These are phyloP conservation scores for Rosa rugosa DNA, from an alignment of 306 rosid genomes.

Conservation along the genomic window DNA sequence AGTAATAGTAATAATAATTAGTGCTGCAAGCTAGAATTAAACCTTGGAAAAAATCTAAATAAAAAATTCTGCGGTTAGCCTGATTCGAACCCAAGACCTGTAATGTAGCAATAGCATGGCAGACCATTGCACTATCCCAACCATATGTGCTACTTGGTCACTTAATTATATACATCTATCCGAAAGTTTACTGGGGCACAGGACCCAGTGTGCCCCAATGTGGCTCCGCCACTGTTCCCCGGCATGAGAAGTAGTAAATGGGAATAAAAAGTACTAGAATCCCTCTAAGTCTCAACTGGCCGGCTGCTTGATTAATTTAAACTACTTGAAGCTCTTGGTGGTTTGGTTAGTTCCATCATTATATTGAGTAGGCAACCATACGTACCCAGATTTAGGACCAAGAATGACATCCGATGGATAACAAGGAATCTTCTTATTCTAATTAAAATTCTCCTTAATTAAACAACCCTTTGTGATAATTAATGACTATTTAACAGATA, in stretches of 20 bases:
- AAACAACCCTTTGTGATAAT: background rate
- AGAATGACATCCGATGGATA: conserved; percentile 1
- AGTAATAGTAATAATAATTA: too few relatives aligned
- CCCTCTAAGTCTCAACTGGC: background rate
- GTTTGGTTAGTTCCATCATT: background rate
- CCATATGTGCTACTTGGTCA: too few relatives aligned
- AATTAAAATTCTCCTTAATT: background rate
- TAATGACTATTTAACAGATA: background rate
- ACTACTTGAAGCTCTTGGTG: background rate
- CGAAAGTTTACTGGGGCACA: too few relatives aligned
- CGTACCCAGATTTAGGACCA: background rate
- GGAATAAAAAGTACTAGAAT: background rate
- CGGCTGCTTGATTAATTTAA: background rate
- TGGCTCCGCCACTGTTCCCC: too few relatives aligned
- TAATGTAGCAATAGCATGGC: too few relatives aligned
- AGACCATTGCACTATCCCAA: too few relatives aligned
- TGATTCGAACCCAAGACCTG: too few relatives aligned
- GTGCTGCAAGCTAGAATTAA: too few relatives aligned
- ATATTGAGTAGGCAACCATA: background rate
- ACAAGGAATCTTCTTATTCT: background rate
- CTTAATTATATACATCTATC: too few relatives aligned
- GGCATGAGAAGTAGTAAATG: background rate
- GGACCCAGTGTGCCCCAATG: too few relatives aligned
- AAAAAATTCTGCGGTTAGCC: too few relatives aligned
- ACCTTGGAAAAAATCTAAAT: too few relatives aligned